Percentiles rank a stretch among this genome's conserved stretches.
Conservation (phyloP, 331 rosid genomes). For the Cydonia oblonga region DNA sequence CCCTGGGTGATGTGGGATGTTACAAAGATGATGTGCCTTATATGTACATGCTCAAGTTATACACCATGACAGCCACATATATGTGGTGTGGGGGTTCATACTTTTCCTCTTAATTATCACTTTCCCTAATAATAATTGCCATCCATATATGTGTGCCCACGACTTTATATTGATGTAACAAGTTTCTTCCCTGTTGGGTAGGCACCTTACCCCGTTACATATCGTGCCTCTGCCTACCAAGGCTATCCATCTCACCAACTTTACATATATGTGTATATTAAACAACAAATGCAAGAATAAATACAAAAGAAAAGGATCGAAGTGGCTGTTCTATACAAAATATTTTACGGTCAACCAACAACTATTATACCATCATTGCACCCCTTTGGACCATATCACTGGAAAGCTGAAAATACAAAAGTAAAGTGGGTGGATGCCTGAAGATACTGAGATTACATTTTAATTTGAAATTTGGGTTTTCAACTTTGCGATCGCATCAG, state of each 20-base stretch:
- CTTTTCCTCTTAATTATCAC: background rate
- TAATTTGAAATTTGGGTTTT: conserved; percentile 4
- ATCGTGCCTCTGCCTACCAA: background rate
- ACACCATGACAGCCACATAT: background rate
- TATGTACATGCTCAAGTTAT: background rate
- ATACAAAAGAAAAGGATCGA: no score
- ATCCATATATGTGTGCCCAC: background rate
- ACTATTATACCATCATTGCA: background rate
- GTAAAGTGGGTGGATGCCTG: background rate
- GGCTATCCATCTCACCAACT: no score
- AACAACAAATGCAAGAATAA: no score
- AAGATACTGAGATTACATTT: background rate
- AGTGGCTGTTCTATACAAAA: background rate
- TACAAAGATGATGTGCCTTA: no score
- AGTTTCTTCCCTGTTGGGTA: conserved; percentile 1
- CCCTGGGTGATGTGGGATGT: no score
- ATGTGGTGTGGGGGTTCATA: background rate
- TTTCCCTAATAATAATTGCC: background rate
- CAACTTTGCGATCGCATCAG: conserved; percentile 36
- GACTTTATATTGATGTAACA: conserved; percentile 4
- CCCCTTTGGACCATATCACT: background rate
- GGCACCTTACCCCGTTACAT: background rate
- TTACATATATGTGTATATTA: no score
- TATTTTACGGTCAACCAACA: background rate
- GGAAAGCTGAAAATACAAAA: background rate